Evolutionary conservation across 768 basidiomycete genomes (phyloP).

Genomic region (Lactarius quietus): DNA sequence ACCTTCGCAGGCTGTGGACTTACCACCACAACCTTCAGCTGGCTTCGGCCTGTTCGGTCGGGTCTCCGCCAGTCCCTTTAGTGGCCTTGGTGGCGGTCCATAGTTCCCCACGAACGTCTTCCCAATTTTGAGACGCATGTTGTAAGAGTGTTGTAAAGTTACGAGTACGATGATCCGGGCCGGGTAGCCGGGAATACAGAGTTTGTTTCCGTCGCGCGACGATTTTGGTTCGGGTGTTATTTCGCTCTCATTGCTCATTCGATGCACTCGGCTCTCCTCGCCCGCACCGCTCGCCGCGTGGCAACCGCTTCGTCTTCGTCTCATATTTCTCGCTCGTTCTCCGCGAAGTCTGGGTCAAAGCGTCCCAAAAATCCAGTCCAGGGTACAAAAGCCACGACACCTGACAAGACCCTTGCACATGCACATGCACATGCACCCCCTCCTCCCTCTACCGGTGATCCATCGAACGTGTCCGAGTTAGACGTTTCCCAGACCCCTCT

Average conservation of each 20-base stretch:
- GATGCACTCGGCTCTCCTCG: constrained; percentile 19
- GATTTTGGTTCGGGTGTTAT: neutral
- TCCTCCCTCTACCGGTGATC: constrained; percentile 2
- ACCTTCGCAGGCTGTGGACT: too few relatives aligned
- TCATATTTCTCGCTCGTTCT: constrained; percentile 1
- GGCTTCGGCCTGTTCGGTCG: too few relatives aligned
- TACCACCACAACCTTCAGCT: too few relatives aligned
- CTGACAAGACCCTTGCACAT: constrained; percentile 2
- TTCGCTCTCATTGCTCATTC: neutral
- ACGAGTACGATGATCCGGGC: neutral
- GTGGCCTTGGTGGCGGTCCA: too few relatives aligned
- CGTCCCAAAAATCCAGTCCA: constrained; percentile 10
- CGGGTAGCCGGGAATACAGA: neutral
- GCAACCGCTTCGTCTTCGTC: neutral
- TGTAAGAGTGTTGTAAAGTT: too few relatives aligned
- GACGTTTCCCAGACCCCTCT: constrained; percentile 26
- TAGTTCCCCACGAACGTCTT: too few relatives aligned
- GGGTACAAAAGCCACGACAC: neutral
- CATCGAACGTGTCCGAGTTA: neutral
- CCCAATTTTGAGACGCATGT: too few relatives aligned
- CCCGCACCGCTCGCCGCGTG: constrained; percentile 9
- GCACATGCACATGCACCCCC: neutral
- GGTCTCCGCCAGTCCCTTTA: too few relatives aligned
- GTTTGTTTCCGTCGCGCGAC: neutral
- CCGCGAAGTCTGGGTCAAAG: neutral